A percentile compares a stretch with the other conserved stretches of the same genome.
These are phyloP conservation scores for Elongisporangium undulatum DNA, from an alignment of 352 stramenopile genomes.

Conservation along the genomic window DNA sequence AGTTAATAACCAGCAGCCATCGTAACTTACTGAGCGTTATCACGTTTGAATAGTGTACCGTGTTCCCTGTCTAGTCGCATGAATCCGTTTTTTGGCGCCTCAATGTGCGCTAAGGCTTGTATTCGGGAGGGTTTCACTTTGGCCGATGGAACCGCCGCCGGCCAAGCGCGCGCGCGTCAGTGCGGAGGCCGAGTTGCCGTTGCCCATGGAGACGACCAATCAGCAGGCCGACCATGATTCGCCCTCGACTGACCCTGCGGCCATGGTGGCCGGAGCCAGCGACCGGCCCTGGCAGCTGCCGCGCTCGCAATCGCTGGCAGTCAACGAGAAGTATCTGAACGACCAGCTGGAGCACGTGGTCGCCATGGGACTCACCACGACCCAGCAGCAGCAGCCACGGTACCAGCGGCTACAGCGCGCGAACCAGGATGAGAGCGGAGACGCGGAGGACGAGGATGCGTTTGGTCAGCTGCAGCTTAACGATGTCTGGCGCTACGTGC, in stretches of 20 bases:
- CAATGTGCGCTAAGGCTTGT: not conserved
- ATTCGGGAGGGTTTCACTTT: not conserved
- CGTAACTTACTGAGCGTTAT: not conserved
- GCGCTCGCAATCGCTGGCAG: conserved; percentile 24
- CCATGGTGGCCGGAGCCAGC: not conserved
- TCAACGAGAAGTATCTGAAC: conserved; percentile 56
- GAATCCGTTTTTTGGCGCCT: not conserved
- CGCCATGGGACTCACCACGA: conserved; percentile 8
- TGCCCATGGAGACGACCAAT: not conserved
- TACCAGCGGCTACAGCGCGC: conserved; percentile 2
- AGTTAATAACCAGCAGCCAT: no score
- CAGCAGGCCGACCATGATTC: not conserved
- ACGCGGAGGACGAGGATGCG: conserved; percentile 3
- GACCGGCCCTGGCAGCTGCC: conserved; percentile 45
- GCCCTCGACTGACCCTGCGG: not conserved
- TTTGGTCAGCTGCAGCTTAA: conserved; percentile 8
- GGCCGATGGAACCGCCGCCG: not conserved
- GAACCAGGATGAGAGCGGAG: not conserved
- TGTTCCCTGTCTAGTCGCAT: not conserved
- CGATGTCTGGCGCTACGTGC: conserved; percentile 10
- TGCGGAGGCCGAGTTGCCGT: not conserved
- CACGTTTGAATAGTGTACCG: not conserved
- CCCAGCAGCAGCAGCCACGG: conserved; percentile 4
- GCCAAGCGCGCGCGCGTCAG: not conserved
- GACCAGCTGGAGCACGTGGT: conserved; percentile 59